phyloP scores from a whole-genome alignment of 345 rosid genomes.

The Populus tremula region DNA sequence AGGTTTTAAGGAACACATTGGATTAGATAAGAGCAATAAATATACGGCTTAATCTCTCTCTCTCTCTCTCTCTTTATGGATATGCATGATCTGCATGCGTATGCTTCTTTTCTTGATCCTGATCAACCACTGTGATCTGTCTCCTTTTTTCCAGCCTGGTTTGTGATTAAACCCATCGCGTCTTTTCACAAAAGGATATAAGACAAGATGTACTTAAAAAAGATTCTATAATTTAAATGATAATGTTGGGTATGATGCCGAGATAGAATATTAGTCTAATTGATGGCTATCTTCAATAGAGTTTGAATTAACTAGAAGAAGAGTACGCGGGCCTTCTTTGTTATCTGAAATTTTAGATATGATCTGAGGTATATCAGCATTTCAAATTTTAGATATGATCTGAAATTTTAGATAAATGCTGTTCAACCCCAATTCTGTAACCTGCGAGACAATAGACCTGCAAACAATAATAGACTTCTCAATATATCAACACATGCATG shows the following conservation, averaged over 20 bases:
- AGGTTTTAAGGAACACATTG: background rate
- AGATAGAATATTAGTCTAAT: too few species aligned
- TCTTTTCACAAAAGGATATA: constrained; percentile 26
- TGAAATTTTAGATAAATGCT: too few species aligned
- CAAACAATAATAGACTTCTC: too few species aligned
- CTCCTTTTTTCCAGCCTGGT: constrained; percentile 22
- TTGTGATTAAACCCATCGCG: constrained; percentile 18
- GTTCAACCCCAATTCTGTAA: too few species aligned
- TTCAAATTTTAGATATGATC: too few species aligned
- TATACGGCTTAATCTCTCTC: background rate
- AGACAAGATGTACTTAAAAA: constrained; percentile 12
- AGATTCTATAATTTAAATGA: background rate
- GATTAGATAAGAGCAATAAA: constrained; percentile 4
- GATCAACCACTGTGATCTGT: background rate
- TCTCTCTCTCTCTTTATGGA: background rate
- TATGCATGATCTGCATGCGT: constrained; percentile 24
- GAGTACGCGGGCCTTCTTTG: too few species aligned
- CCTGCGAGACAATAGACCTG: too few species aligned
- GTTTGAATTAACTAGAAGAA: too few species aligned
- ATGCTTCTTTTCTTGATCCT: background rate
- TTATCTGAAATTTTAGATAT: too few species aligned
- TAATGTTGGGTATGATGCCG: background rate
- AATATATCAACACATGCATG: too few species aligned
- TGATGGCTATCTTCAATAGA: too few species aligned
- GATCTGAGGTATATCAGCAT: too few species aligned